Evolutionary conservation across 169 alveolate genomes (phyloP).

Genomic region (Plasmodium cynomolgi): DNA sequence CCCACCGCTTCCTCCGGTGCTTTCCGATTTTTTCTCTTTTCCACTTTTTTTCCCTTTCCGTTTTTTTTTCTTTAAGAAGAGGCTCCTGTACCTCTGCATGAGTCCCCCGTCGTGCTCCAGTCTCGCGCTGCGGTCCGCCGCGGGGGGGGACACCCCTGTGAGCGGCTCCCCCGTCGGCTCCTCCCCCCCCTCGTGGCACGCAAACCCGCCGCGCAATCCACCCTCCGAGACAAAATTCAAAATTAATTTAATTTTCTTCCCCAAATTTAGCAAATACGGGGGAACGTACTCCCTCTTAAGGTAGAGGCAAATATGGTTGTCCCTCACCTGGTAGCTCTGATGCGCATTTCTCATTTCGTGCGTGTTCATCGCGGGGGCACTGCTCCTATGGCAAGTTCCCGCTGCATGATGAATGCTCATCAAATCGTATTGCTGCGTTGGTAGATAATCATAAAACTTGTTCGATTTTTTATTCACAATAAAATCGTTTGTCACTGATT

Average conservation of each 20-base stretch:
- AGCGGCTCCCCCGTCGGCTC: not conserved
- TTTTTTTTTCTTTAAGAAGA: constrained; percentile 16
- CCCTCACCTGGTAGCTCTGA: not conserved
- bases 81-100: constrained; percentile 15
- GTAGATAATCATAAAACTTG: constrained; percentile 44
- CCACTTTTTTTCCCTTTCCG: not conserved
- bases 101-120: not conserved
- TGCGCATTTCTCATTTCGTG: not conserved
- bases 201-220: not conserved
- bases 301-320: constrained; percentile 33
- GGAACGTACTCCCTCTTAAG: constrained; percentile 46
- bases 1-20: not conserved
- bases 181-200: not conserved
- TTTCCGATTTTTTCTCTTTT: not conserved
- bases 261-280: constrained; percentile 24
- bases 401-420: not conserved
- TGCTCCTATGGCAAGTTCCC: not conserved
- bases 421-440: constrained; percentile 17
- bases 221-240: constrained; percentile 6
- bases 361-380: not conserved
- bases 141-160: not conserved
- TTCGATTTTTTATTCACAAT: not conserved
- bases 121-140: not conserved
- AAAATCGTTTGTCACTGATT: constrained; percentile 19
- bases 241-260: constrained; percentile 37